These are phyloP conservation scores for Pyrenula aspistea DNA, from an alignment of 495 filamentous ascomycete genomes.

Conservation along the genomic window DNA sequence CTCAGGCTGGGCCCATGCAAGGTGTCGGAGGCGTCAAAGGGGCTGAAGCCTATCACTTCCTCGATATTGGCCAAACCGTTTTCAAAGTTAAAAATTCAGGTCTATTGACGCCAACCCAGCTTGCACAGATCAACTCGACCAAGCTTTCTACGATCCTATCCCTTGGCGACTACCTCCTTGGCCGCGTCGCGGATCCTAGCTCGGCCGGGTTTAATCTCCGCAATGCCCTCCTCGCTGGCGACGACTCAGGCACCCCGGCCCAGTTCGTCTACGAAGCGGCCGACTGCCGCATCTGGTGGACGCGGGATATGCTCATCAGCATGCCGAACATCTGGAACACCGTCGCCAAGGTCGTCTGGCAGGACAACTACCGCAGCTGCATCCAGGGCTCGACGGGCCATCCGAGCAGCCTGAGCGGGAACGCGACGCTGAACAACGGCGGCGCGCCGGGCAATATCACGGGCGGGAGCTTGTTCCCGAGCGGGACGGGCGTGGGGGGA, in stretches of 20 bases:
- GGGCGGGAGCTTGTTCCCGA: no score
- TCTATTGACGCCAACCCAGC: not conserved
- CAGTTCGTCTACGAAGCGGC: constrained; percentile 19
- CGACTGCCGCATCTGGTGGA: constrained; percentile 19
- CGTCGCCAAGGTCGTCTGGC: constrained; percentile 10
- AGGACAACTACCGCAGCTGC: no score
- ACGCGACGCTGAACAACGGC: no score
- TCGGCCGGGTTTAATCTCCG: constrained; percentile 7
- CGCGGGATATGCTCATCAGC: constrained; percentile 8
- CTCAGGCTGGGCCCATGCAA: constrained; percentile 45
- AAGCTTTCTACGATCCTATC: no score
- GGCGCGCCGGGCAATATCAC: no score
- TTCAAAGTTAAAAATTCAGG: not conserved
- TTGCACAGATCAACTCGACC: not conserved
- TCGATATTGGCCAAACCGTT: no score
- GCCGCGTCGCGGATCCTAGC: not conserved
- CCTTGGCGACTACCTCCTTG: not conserved
- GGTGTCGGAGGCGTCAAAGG: constrained; percentile 50
- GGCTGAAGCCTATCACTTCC: constrained; percentile 15
- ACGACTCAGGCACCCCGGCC: constrained; percentile 7
- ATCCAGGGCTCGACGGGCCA: no score
- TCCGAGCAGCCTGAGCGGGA: no score
- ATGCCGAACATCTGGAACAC: constrained; percentile 7
- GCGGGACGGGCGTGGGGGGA: not conserved
- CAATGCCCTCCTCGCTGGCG: constrained; percentile 5